Evolutionary conservation across 345 rosid species (phyloP).

Genomic region (Populus nigra): DNA sequence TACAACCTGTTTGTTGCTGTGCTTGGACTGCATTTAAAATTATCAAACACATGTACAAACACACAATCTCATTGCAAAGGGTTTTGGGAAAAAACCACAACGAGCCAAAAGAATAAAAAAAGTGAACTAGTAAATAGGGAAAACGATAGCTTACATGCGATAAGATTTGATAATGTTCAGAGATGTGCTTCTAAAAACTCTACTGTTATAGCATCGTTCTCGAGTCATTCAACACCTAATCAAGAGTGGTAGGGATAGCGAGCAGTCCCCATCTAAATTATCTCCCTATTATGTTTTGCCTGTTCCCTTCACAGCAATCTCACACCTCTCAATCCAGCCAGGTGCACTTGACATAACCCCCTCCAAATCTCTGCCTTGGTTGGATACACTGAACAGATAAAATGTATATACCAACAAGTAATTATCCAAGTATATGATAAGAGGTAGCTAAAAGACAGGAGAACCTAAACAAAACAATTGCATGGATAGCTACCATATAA

Average conservation of each 20-base stretch:
- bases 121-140: background rate
- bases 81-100: background rate
- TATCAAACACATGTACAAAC: too few species aligned
- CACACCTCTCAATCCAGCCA: background rate
- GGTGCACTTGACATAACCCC: background rate
- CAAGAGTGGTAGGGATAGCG: background rate
- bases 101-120: background rate
- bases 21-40: too few species aligned
- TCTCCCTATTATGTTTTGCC: background rate
- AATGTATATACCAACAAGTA: background rate
- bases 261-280: constrained; percentile 9
- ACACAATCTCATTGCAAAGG: too few species aligned
- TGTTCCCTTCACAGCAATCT: constrained; percentile 16
- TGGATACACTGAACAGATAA: background rate
- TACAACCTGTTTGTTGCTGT: too few species aligned
- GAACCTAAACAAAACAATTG: background rate
- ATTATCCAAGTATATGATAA: background rate
- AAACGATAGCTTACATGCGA: background rate
- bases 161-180: background rate
- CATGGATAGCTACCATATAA: background rate
- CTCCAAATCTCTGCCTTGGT: background rate
- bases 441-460: background rate
- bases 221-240: constrained; percentile 14
- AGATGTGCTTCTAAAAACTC: background rate
- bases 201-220: constrained; percentile 21